Base-by-base conservation (phyloP, 495 filamentous ascomycete genomes). In the Chaetomidium leptoderma region DNA sequence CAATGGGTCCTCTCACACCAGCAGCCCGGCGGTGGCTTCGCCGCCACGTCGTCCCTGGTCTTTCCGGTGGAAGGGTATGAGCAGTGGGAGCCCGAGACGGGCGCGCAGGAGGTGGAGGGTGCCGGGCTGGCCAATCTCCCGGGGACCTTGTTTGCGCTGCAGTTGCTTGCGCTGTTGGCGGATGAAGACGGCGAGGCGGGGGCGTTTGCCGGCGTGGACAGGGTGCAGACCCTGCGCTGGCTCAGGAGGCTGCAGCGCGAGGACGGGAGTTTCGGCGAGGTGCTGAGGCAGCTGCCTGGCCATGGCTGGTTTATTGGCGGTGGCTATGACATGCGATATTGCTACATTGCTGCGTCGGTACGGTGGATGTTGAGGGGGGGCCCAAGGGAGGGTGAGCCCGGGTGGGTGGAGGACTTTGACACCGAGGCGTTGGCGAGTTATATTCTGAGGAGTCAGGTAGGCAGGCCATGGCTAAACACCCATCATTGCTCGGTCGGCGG, bases 261-360 rank as follows among this genome's bases (percentile, higher is more conserved):
- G 2, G 87, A 97, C 68, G 93, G 93, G 14, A 92, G 91, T 63
- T 98, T 98, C 72, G 95, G 92, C 2, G 91, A 98, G 69, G 77
- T 86, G 27, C 61, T 92, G 5, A 80, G 81, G 13, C 75, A 78
- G 39, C 68, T 78, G 46, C 68, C 69, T 1, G 64, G 59, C 9
- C 27, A 61, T 4, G 69, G 71, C 13, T 86, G 80, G 23, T 72
- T 71, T 29, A 78, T 96, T 24, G 83, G 83, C 29, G 92, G 92
- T 1, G 89, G 89, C 16, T 81, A 82, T 44, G 93, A 98, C 70
- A 83, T 91, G 74, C 75, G 95, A 42, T 92, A 89, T 68, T 93
- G 91, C 66, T 95, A 93, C 65, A 83, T 84, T 59, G 90, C 88
- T 14, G 77, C 87, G 39, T 85, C 82, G 21, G 84, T 93, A n/a